Conservation (phyloP, 2,329 filamentous ascomycete species). For the Hypoxylon sp. region DNA sequence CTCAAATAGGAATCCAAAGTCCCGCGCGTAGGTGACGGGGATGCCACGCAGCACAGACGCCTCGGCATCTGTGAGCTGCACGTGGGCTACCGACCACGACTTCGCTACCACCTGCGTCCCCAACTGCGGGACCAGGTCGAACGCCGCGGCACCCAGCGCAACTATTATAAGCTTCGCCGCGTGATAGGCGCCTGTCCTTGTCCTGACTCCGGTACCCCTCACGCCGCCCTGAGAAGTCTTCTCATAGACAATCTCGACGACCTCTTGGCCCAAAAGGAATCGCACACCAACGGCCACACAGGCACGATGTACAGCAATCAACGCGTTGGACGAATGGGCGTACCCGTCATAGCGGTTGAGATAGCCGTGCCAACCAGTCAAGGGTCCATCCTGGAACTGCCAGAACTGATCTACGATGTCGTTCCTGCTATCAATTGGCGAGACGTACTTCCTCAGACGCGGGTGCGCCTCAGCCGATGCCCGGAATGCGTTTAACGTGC, state of each 20-base stretch:
- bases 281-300: slow-evolving; percentile 16
- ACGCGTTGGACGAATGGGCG: slow-evolving; percentile 22
- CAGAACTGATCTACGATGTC: slow-evolving; percentile 10
- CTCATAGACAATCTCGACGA: slow-evolving; percentile 12
- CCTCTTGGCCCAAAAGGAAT: slow-evolving; percentile 21
- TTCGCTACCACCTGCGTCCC: slow-evolving; percentile 20
- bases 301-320: slow-evolving; percentile 12
- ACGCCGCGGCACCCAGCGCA: slow-evolving; percentile 18
- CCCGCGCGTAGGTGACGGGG: slow-evolving; percentile 27
- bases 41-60: slow-evolving; percentile 20
- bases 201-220: slow-evolving; percentile 8
- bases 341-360: slow-evolving; percentile 22
- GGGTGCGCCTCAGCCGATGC: slow-evolving; percentile 14
- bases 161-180: slow-evolving; percentile 18
- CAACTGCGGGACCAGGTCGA: slow-evolving; percentile 18
- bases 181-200: slow-evolving; percentile 3
- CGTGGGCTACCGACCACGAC: slow-evolving; percentile 28
- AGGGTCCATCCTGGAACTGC: slow-evolving; percentile 9
- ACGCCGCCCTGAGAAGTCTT: not conserved
- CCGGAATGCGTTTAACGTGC: slow-evolving; percentile 7
- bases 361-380: slow-evolving; percentile 21
- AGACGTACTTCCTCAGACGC: slow-evolving; percentile 2
- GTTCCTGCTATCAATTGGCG: slow-evolving; percentile 3
- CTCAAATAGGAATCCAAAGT: slow-evolving; percentile 31
- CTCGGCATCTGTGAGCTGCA: slow-evolving; percentile 23